Conservation (phyloP, 192 early-diverging fungal genomes). For the Coemansia nantahalensis region DNA sequence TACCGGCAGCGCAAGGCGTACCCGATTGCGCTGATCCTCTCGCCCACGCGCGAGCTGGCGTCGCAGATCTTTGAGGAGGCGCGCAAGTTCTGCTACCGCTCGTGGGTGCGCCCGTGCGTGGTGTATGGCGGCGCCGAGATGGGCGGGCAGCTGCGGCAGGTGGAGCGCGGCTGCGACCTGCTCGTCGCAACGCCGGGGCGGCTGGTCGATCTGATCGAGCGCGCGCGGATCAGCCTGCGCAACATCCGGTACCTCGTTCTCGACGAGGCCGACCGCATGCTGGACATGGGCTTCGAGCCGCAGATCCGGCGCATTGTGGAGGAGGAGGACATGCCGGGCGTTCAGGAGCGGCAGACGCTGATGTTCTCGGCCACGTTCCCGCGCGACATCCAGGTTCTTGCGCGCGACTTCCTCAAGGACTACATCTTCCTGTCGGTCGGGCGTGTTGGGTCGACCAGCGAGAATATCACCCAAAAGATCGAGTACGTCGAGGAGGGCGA, state of each 20-base stretch:
- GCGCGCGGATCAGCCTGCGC: conserved; percentile 69
- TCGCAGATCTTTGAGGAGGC: conserved; percentile 69
- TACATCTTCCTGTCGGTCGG: conserved; percentile 88
- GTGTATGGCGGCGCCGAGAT: conserved; percentile 97
- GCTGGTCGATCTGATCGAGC: conserved; percentile 86
- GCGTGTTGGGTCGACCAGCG: conserved; percentile 89
- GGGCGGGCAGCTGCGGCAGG: conserved; percentile 77
- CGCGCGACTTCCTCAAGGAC: conserved; percentile 84
- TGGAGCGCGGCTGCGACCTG: conserved; percentile 92
- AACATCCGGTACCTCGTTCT: conserved; percentile 72
- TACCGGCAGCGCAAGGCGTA: conserved; percentile 61
- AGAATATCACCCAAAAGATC: conserved; percentile 93
- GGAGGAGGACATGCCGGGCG: conserved; percentile 70
- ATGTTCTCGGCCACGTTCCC: conserved; percentile 99
- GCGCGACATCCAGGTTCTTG: conserved; percentile 83
- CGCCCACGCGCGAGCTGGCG: conserved; percentile 77
- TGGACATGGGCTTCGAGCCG: conserved; percentile 98
- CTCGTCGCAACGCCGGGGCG: conserved; percentile 94
- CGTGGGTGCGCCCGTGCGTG: conserved; percentile 90
- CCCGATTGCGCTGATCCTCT: conserved; percentile 66
- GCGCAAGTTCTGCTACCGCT: conserved; percentile 77
- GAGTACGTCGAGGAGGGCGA: conserved; percentile 94
- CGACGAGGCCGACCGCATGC: conserved; percentile 91
- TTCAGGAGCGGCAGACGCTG: conserved; percentile 78
- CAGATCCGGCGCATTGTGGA: conserved; percentile 88